phyloP scores from a whole-genome alignment of 108 stramenopile species.

The Skeletonema menzelii region DNA sequence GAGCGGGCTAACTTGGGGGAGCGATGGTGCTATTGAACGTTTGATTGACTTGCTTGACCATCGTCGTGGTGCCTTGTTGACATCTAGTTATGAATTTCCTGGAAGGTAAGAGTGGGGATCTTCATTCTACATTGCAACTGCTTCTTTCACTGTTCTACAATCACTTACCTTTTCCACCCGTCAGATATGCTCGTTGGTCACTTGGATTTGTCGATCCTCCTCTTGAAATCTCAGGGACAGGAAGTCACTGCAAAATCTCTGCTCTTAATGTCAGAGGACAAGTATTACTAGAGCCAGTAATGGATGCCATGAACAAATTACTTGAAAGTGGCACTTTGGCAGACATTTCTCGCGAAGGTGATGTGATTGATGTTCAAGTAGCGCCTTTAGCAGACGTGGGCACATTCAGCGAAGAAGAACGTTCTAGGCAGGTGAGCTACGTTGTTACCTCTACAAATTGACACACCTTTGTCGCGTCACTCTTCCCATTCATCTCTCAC shows the following conservation, averaged over 20 bases:
- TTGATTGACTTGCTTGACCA: conserved; percentile 87
- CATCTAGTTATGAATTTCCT: conserved; percentile 94
- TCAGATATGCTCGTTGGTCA: conserved; percentile 88
- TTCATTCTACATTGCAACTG: not conserved
- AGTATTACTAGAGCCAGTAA: conserved; percentile 79
- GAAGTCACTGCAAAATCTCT: conserved; percentile 79
- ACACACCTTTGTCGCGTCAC: not conserved
- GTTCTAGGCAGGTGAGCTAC: conserved; percentile 81
- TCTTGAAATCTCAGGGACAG: conserved; percentile 83
- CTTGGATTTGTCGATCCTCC: conserved; percentile 95
- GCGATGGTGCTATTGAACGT: conserved; percentile 76
- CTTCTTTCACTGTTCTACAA: conserved; percentile 1
- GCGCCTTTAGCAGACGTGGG: conserved; percentile 81
- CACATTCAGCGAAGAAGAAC: conserved; percentile 92
- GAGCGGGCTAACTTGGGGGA: conserved; percentile 34
- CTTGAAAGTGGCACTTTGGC: conserved; percentile 56
- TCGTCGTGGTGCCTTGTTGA: conserved; percentile 83
- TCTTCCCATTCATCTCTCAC: not conserved
- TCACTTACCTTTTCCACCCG: not conserved
- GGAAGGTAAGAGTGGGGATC: conserved; percentile 65
- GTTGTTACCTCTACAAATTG: not conserved
- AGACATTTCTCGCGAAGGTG: conserved; percentile 31
- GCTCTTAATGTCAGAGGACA: conserved; percentile 86
- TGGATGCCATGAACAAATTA: conserved; percentile 72
- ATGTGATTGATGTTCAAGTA: conserved; percentile 67